Evolutionary conservation across 768 basidiomycete genomes (phyloP).

Genomic region (Terana coerulea): DNA sequence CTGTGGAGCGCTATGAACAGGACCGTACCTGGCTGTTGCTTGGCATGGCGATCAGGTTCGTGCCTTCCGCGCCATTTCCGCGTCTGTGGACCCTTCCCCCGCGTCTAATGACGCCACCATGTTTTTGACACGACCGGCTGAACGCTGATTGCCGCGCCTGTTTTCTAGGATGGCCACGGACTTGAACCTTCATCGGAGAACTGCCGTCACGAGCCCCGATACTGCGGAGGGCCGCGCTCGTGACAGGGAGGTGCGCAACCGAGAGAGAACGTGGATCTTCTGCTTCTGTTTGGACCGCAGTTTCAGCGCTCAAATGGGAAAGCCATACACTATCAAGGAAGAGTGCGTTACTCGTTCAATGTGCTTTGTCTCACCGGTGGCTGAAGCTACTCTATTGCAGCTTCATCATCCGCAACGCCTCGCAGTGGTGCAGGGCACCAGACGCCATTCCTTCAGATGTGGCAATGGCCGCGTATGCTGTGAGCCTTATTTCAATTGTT

Average conservation of each 20-base stretch:
- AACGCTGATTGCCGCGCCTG: not conserved
- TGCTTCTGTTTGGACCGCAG: constrained; percentile 87
- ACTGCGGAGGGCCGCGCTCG: constrained; percentile 77
- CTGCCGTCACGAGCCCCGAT: constrained; percentile 52
- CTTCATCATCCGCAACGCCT: constrained; percentile 82
- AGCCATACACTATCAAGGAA: constrained; percentile 89
- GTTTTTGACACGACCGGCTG: constrained; percentile 5
- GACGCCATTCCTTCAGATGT: constrained; percentile 61
- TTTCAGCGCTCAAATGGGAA: constrained; percentile 94
- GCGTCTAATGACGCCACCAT: constrained; percentile 14
- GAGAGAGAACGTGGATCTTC: constrained; percentile 92
- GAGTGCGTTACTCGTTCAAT: constrained; percentile 57
- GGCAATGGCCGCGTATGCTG: constrained; percentile 73
- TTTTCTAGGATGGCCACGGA: constrained; percentile 85
- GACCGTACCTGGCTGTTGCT: constrained; percentile 91
- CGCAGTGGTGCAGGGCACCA: constrained; percentile 69
- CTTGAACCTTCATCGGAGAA: constrained; percentile 91
- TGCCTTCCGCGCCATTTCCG: constrained; percentile 14
- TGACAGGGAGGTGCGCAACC: constrained; percentile 85
- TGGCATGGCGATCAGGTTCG: constrained; percentile 80
- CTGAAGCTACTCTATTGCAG: constrained; percentile 33
- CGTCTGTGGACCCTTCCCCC: not conserved
- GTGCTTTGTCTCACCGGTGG: constrained; percentile 7
- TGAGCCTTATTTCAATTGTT: constrained; percentile 34
- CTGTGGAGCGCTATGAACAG: constrained; percentile 94